Percentiles rank a stretch among this genome's conserved stretches.
Evolutionary conservation across 2,329 filamentous ascomycete species (phyloP).

Genomic region (Fusarium liriodendri): DNA sequence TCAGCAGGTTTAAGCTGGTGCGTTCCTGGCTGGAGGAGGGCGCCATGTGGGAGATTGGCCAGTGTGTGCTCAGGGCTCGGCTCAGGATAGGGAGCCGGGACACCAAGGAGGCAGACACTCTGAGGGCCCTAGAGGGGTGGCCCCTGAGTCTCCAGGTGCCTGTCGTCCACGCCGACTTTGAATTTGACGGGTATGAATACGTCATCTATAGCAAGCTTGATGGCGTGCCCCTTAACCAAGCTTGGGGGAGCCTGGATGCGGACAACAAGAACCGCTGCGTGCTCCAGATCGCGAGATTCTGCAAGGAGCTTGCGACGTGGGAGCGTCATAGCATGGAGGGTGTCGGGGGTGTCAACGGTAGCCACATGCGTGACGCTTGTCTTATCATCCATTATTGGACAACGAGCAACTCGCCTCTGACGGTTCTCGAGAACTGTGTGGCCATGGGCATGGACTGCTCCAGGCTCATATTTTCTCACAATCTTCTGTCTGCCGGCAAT

Average conservation of each 20-base stretch:
- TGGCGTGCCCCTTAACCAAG: background rate
- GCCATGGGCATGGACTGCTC: background rate
- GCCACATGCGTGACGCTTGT: background rate
- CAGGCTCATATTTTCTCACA: background rate
- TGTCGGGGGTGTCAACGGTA: background rate
- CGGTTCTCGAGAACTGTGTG: background rate
- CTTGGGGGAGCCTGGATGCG: background rate
- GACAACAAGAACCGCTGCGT: background rate
- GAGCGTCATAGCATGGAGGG: background rate
- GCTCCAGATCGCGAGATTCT: background rate
- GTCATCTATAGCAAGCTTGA: background rate
- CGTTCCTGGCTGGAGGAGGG: background rate
- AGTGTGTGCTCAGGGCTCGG: background rate
- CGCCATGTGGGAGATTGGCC: background rate
- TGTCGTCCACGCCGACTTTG: background rate
- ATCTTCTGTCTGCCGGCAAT: background rate
- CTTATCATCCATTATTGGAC: background rate
- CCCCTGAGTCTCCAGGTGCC: background rate
- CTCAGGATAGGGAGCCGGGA: background rate
- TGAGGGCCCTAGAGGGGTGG: background rate
- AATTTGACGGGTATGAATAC: background rate
- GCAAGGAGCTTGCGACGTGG: background rate
- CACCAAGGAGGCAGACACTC: background rate
- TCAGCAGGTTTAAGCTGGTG: background rate
- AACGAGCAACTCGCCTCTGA: background rate